These are phyloP conservation scores for Cyberlindnera meyerae DNA, from an alignment of 805 yeast genomes.

Conservation along the genomic window DNA sequence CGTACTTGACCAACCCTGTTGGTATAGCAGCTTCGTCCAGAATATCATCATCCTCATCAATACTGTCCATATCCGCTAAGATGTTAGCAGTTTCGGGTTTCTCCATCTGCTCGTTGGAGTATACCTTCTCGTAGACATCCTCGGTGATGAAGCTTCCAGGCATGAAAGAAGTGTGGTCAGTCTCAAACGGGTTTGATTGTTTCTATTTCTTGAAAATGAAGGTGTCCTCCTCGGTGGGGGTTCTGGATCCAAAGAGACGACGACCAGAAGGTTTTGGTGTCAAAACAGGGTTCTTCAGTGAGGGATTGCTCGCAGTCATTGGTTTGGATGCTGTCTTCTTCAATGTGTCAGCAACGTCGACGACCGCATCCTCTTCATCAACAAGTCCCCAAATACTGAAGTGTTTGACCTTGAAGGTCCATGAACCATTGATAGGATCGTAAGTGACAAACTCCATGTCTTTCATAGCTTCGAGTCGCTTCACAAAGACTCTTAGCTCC, in stretches of 20 bases:
- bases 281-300: not conserved
- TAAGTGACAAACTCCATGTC: constrained; percentile 81
- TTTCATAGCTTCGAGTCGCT: constrained; percentile 43
- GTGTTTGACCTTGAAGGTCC: constrained; percentile 83
- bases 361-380: constrained; percentile 56
- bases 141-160: constrained; percentile 27
- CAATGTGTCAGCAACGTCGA: constrained; percentile 41
- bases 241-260: constrained; percentile 11
- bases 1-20: constrained; percentile 3
- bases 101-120: no score
- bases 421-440: constrained; percentile 66
- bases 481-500: constrained; percentile 44
- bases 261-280: not conserved
- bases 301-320: constrained; percentile 8
- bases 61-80: constrained; percentile 13
- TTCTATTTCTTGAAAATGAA: constrained; percentile 31
- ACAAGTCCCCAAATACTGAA: constrained; percentile 92
- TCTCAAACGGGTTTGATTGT: constrained; percentile 18
- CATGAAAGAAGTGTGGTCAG: constrained; percentile 19
- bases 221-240: constrained; percentile 26
- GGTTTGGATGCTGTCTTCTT: constrained; percentile 16
- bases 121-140: constrained; percentile 8
- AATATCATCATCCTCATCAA: constrained; percentile 8
- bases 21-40: constrained; percentile 11
- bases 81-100: constrained; percentile 10